Conservation (phyloP, 2,329 filamentous ascomycete species). For the Tolypocladium pustulatum region DNA sequence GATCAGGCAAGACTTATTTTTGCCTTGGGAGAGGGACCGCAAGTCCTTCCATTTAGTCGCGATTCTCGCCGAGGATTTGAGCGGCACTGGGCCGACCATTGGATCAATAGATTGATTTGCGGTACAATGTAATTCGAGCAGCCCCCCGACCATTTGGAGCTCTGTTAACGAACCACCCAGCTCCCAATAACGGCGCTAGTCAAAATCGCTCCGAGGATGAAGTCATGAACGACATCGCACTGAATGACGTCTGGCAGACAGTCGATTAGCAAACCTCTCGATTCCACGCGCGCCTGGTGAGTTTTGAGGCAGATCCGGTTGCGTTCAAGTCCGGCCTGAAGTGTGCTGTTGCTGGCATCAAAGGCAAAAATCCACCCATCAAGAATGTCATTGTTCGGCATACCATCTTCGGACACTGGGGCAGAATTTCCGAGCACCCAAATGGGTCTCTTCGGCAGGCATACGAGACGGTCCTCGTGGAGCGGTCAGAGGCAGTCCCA, state of each 20-base stretch:
- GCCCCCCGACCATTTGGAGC: no score
- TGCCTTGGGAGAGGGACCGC: no score
- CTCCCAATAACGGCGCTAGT: not conserved
- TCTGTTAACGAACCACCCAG: not conserved
- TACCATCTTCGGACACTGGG: not conserved
- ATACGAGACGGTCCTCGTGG: not conserved
- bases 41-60: no score
- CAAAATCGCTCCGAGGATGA: not conserved
- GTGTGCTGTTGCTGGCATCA: not conserved
- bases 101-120: not conserved
- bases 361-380: not conserved
- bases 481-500: not conserved
- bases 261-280: not conserved
- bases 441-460: not conserved
- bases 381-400: not conserved
- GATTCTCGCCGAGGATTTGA: no score
- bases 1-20: no score
- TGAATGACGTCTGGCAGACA: not conserved
- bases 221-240: not conserved
- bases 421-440: not conserved
- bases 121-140: not conserved
- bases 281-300: not conserved
- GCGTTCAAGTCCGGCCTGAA: not conserved
- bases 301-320: not conserved
- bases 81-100: not conserved